These are phyloP conservation scores for Lathyrus tuberosus DNA, from an alignment of 306 rosid species.

Conservation along the genomic window DNA sequence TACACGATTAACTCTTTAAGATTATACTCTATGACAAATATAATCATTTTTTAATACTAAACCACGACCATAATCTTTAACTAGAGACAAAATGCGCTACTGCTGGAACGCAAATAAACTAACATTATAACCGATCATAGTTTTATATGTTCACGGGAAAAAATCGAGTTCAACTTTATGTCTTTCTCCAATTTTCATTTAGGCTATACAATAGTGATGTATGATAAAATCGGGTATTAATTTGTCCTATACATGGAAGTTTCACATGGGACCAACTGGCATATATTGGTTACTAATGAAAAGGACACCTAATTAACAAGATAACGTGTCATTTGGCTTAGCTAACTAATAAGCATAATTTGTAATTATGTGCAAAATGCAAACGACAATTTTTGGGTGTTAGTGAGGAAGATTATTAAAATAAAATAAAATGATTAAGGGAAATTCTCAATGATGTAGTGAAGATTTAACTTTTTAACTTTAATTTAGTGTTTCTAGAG, in stretches of 20 bases:
- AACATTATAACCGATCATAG: not conserved
- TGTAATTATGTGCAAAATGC: not conserved
- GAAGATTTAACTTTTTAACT: not conserved
- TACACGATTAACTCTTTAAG: not conserved
- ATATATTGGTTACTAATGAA: not conserved
- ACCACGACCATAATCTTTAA: slow-evolving; percentile 1
- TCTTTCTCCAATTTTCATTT: slow-evolving; percentile 21
- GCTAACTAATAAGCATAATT: not conserved
- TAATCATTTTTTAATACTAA: not conserved
- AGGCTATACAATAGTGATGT: not conserved
- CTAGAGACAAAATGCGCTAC: slow-evolving; percentile 38
- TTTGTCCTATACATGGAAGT: slow-evolving; percentile 13
- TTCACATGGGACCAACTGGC: slow-evolving; percentile 12
- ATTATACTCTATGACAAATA: not conserved
- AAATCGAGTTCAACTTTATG: slow-evolving; percentile 29
- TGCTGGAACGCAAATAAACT: slow-evolving; percentile 31
- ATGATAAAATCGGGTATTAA: slow-evolving; percentile 19
- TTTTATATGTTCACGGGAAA: not conserved
- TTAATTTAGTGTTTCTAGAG: slow-evolving; percentile 11
- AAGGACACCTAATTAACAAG: slow-evolving; percentile 19
- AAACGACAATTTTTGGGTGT: no score
- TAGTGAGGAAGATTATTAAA: not conserved
- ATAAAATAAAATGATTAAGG: not conserved
- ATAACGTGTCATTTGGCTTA: slow-evolving; percentile 29
- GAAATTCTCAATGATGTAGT: not conserved